Base-by-base conservation (phyloP, 768 basidiomycete genomes). In the Sporobolomyces roseus region DNA sequence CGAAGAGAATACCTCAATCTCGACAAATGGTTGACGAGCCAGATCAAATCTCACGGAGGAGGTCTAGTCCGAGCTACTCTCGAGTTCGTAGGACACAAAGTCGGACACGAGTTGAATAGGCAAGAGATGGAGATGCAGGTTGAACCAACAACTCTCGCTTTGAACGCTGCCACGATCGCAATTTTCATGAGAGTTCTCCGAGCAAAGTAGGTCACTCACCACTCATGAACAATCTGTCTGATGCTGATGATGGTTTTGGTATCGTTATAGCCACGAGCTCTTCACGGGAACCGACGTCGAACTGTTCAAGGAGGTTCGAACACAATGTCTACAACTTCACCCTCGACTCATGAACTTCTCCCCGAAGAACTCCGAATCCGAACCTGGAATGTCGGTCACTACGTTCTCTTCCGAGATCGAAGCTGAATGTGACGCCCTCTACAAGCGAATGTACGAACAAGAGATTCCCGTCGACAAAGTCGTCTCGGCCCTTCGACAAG, bases 371-470 rank as follows among this genome's bases (percentile, higher is more conserved):
- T 86, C 86, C 48, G 93, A 97, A 69, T 83, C 84, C 29, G 94
- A 98, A 77, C 92, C 93, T 27, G 94, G 93, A 29, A 88, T 94
- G 77, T 83, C 86, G 7, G 93, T 96, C 27, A 86, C 93, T 77
- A 87, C 82, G 66, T 98, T 96, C 80, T 83, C 90, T 9, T 79
- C 87, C 54, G 93, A 97, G 74, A 89, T 94, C 62, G 91, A 96
- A 78, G 82, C 85, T 16, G 93, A 97, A 80, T 93, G 96, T 64
- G 96, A 98, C 74, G 83, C 86, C 60, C 93, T 96, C 78, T 97
- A 94, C 83, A 93, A 92, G 79, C 87, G 92, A 79, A 96, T 99
- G 93, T 99, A 98, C 79, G 90, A 92, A 77, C 91, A 92, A 77
- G 86, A 91, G 74, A 89, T 91, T 63, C 85, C 90, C 63, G 91